Percentiles rank a stretch among this genome's conserved stretches.
phyloP scores from a whole-genome alignment of 176 grass and related monocot species.

The Urochloa ruziziensis region DNA sequence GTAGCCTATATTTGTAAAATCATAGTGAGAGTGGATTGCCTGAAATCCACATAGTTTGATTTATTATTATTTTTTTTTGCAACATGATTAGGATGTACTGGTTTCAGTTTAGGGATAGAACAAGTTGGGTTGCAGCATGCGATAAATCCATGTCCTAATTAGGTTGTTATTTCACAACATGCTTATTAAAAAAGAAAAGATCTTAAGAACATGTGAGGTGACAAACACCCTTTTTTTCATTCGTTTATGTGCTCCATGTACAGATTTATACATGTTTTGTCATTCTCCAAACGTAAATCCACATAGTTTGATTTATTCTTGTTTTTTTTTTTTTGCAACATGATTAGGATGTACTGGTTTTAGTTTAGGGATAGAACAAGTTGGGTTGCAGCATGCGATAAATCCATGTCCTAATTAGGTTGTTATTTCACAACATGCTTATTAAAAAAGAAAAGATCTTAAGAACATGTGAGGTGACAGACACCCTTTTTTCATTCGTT shows the following conservation, averaged over 20 bases:
- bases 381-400: background rate
- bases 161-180: background rate
- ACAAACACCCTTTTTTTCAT: background rate
- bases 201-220: background rate
- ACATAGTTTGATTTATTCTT: constrained; percentile 38
- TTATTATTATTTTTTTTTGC: constrained; percentile 11
- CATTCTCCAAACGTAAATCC: too few relatives aligned
- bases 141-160: background rate
- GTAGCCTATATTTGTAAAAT: constrained; percentile 42
- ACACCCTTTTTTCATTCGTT: background rate
- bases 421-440: background rate
- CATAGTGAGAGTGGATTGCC: constrained; percentile 24
- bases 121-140: background rate
- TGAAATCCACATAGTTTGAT: constrained; percentile 32
- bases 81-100: background rate
- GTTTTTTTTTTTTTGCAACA: background rate
- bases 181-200: background rate
- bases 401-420: background rate
- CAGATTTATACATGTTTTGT: background rate
- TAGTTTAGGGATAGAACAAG: background rate
- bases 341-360: background rate
- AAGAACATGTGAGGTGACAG: background rate
- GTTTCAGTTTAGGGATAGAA: background rate
- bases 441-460: background rate
- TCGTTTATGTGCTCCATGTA: background rate